Percentiles rank a stretch among this genome's conserved stretches.
These are phyloP conservation scores for Meyerozyma smithsonii DNA, from an alignment of 1,139 yeast genomes.

Conservation along the genomic window DNA sequence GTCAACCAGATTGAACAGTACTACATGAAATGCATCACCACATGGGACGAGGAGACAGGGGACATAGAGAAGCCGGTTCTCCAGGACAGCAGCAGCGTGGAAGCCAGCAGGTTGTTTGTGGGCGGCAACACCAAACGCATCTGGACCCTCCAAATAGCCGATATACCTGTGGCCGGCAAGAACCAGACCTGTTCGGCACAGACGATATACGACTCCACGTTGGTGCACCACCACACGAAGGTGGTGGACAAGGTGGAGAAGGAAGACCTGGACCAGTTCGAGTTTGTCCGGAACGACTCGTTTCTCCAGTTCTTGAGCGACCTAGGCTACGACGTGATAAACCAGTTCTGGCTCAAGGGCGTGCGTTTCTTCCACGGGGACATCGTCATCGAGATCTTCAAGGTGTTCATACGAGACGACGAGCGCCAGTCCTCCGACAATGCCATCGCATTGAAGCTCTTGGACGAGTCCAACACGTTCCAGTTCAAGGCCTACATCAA, in stretches of 20 bases:
- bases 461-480: conserved; percentile 55
- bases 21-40: conserved; percentile 41
- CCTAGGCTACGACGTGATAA: conserved; percentile 66
- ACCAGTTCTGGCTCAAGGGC: conserved; percentile 67
- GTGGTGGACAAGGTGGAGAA: conserved; percentile 8
- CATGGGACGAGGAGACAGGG: conserved; percentile 31
- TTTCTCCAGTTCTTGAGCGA: conserved; percentile 51
- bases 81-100: conserved; percentile 15
- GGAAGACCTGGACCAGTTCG: conserved; percentile 4
- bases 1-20: conserved; percentile 48
- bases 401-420: conserved; percentile 43
- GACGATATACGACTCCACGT: conserved; percentile 62
- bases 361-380: conserved; percentile 61
- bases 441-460: conserved; percentile 34
- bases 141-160: conserved; percentile 71
- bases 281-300: conserved; percentile 25
- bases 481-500: conserved; percentile 66
- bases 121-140: conserved; percentile 25
- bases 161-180: conserved; percentile 88
- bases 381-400: conserved; percentile 56
- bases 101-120: conserved; percentile 27
- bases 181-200: conserved; percentile 58
- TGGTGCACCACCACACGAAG: conserved; percentile 42
- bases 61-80: conserved; percentile 27
- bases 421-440: conserved; percentile 14